Conservation (phyloP, 257 asterid genomes). For the Plantago ovata region DNA sequence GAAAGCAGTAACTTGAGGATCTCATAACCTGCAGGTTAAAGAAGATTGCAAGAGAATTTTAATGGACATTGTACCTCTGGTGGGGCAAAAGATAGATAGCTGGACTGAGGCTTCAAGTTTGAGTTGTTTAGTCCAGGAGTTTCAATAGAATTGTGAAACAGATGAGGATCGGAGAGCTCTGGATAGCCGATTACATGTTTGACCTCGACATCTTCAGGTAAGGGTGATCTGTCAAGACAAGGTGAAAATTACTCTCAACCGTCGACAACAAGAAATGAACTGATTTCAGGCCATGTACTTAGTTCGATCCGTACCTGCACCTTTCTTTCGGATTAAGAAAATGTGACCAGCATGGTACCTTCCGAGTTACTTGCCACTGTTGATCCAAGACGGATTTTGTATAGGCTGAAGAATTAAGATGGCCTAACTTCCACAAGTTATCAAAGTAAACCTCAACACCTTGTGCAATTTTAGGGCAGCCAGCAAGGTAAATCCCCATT, state of each 20-base stretch:
- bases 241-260: conserved; percentile 1
- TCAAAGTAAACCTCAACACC: conserved; percentile 49
- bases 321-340: conserved; percentile 45
- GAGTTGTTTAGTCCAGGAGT: conserved; percentile 56
- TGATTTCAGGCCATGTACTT: background rate
- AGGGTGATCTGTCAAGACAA: conserved; percentile 59
- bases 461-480: conserved; percentile 59
- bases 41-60: conserved; percentile 6
- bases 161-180: conserved; percentile 49
- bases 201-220: conserved; percentile 49
- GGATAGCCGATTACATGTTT: conserved; percentile 70
- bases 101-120: conserved; percentile 29
- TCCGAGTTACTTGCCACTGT: conserved; percentile 69
- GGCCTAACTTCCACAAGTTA: conserved; percentile 80
- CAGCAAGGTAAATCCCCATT: conserved; percentile 70
- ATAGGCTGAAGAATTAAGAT: conserved; percentile 54
- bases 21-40: background rate
- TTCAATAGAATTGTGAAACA: conserved; percentile 38
- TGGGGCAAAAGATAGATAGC: conserved; percentile 84
- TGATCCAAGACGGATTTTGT: conserved; percentile 52
- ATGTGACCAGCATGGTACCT: conserved; percentile 87
- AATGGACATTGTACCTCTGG: conserved; percentile 62
- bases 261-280: conserved; percentile 5
- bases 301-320: conserved; percentile 54
- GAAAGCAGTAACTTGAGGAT: too few species aligned